These are phyloP conservation scores for Cucumis melo DNA, from an alignment of 306 rosid genomes.

Conservation along the genomic window DNA sequence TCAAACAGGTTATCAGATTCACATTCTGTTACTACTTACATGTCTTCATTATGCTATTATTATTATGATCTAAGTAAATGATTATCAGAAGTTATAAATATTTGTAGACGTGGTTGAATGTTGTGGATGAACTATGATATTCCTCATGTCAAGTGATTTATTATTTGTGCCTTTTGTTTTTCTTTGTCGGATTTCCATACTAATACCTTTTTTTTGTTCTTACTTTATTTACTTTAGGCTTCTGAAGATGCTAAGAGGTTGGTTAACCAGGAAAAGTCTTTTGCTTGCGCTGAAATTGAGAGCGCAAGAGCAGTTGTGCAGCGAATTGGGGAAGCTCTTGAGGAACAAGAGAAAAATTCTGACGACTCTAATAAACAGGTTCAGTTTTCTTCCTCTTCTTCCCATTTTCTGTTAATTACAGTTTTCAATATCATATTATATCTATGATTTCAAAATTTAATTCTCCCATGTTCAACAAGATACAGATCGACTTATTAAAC, in stretches of 20 bases:
- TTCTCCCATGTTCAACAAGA: neutral
- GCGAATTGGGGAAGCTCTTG: constrained; percentile 92
- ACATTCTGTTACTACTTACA: constrained; percentile 3
- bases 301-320: constrained; percentile 86
- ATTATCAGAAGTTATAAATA: neutral
- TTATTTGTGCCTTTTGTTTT: neutral
- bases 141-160: neutral
- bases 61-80: neutral
- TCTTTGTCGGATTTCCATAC: neutral
- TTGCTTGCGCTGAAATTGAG: constrained; percentile 93
- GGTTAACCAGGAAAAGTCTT: constrained; percentile 93
- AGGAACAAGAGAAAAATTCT: constrained; percentile 49
- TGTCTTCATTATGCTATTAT: neutral
- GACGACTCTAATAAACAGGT: constrained; percentile 71
- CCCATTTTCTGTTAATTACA: neutral
- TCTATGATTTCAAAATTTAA: neutral
- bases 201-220: neutral
- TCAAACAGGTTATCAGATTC: constrained; percentile 56
- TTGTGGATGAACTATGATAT: neutral
- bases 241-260: constrained; percentile 96
- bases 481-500: neutral
- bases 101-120: neutral
- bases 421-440: neutral
- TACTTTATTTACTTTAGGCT: constrained; percentile 34
- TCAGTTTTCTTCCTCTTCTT: constrained; percentile 5